Evolutionary conservation across 2,329 filamentous ascomycete species (phyloP), one percentile per base, ranked within the genome.

Genomic region (Tricladium varicosporioides): DNA sequence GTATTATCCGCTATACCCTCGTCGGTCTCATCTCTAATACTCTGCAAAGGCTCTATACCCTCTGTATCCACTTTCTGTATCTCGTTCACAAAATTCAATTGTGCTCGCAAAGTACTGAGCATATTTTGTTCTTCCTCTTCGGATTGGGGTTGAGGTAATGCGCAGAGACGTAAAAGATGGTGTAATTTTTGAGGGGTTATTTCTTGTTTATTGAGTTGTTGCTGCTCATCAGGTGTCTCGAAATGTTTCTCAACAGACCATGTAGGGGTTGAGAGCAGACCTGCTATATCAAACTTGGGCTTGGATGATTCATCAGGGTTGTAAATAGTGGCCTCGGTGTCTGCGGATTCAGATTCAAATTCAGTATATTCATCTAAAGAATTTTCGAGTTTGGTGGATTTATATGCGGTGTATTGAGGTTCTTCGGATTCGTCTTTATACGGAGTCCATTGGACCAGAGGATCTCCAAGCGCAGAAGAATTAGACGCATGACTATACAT

Each of bases 1-100:
- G 82, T 83, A 47, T 80, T 79, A 60, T 85, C 83, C 40, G 74
- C 69, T 22, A 81, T 67, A 0, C 81, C 83, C 11, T 73, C 72
- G 1, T 69, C 65, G 1, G 89, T 89, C 75, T 94, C 92, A 70
- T 97, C 93, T 53, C 91, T 84, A 56, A 97, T 87, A 46, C 87
- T 87, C 51, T 83, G 80, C 45, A 99, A 74, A 0, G 94, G 92
- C 55, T 85, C 79, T 0, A 97, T 78, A 2, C 81, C 85, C 0
- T 78, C 74, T 0, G 91, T 92, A 71, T 96, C 82, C 49, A 96
- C 87, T 46, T 80, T 77, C 69, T 96, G 92, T 16, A 97, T 86
- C 60, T 91, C 84, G 60, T 84, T 86, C n/a, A 97, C 92, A 69
- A 99, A 99, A 67, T 89, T 87, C 0, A 99, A 82, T 70, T 99